Conservation (phyloP, 805 yeast genomes). For the Diddensiella santjacobensis region DNA sequence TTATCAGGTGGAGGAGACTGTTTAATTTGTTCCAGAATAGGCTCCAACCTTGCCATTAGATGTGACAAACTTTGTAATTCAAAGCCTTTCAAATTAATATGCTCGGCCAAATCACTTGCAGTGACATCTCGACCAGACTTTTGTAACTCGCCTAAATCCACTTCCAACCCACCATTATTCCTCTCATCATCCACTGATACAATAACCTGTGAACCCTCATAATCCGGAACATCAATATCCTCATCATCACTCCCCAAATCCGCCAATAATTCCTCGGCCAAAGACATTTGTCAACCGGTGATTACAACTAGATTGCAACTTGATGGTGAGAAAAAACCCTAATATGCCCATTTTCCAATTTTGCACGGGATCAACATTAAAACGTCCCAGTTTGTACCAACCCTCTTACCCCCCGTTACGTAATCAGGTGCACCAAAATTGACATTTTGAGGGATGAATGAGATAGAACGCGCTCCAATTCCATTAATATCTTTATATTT, state of each 20-base stretch:
- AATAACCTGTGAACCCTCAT: constrained; percentile 7
- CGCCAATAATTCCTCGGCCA: constrained; percentile 40
- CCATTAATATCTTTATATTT: too few relatives aligned
- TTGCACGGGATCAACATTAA: too few relatives aligned
- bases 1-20: neutral
- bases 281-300: constrained; percentile 32
- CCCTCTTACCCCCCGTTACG: too few relatives aligned
- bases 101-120: constrained; percentile 15
- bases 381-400: too few relatives aligned
- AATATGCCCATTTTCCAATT: too few relatives aligned
- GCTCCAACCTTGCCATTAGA: constrained; percentile 22
- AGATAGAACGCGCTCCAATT: too few relatives aligned
- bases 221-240: constrained; percentile 12
- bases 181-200: constrained; percentile 1
- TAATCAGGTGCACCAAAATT: too few relatives aligned
- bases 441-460: too few relatives aligned
- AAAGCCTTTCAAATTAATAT: constrained; percentile 11
- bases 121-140: constrained; percentile 16
- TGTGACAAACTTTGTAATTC: constrained; percentile 18
- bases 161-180: neutral
- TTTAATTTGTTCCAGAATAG: constrained; percentile 20
- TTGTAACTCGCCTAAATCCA: constrained; percentile 4
- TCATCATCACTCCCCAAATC: constrained; percentile 34
- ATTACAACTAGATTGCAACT: too few relatives aligned
- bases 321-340: too few relatives aligned